Evolutionary conservation across 441 rosid genomes (phyloP).

Genomic region (Pelargonium myrrhifolium): DNA sequence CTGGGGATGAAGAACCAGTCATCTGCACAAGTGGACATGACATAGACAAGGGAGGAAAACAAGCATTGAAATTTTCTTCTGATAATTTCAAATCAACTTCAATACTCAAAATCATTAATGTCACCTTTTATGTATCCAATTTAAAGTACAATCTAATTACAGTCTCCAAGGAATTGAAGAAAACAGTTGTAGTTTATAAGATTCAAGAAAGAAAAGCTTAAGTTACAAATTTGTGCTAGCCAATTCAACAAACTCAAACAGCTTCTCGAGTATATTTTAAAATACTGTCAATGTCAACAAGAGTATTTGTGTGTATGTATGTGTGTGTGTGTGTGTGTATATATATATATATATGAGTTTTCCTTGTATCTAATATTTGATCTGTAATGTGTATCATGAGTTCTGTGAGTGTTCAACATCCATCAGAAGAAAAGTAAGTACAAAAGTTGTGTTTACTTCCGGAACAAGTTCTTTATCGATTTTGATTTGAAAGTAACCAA

Average conservation of each 20-base stretch:
- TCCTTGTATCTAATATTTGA: not conserved
- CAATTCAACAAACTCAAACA: no score
- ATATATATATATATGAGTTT: not conserved
- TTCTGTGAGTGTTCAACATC: not conserved
- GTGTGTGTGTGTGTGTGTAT: no score
- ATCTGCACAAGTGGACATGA: constrained; percentile 32
- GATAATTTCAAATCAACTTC: not conserved
- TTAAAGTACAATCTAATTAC: no score
- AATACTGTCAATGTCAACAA: no score
- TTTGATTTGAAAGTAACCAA: not conserved
- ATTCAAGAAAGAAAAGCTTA: no score
- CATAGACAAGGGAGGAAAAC: constrained; percentile 3
- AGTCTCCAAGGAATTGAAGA: no score
- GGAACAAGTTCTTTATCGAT: not conserved
- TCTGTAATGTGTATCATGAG: not conserved
- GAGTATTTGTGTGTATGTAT: no score
- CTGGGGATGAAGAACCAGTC: constrained; percentile 45
- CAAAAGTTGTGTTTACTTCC: not conserved
- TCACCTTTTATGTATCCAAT: no score
- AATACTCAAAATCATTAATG: constrained; percentile 1
- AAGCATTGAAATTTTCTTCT: not conserved
- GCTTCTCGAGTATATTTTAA: no score
- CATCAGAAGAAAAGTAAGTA: not conserved
- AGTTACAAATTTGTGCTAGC: no score
- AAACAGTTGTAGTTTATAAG: no score